Base-by-base conservation (phyloP, 1,139 yeast species). In the Suhomyces terraborum region DNA sequence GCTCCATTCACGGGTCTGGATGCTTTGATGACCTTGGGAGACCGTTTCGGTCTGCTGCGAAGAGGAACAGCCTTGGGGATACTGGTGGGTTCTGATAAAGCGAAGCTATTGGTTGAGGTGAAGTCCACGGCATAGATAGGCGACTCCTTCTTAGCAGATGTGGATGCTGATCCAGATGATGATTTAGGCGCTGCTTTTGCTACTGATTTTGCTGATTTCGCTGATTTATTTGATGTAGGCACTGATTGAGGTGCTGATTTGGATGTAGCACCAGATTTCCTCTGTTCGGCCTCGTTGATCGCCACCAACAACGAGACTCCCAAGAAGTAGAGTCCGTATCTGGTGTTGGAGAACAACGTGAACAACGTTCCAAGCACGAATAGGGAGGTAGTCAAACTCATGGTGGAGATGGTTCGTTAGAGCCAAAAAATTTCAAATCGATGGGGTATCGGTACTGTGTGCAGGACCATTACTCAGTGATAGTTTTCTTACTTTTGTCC, bases 101-200 rank as follows among this genome's bases (percentile, higher is more conserved):
- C 64, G 8, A 66, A 54, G 46, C 58, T 62, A 9, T 62, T 48
- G 2, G 73, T 60, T 6, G 73, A 64, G 4, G 77, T 73, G 54
- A 72, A 73, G 49, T 72, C 79, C 7, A 73, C 65, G 2, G 68
- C 77, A 50, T 66, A 66, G 29, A 73, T 68, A 10, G 73, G 72
- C 21, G 71, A 64, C 26, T 54, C 50, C 29, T 52, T 22, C 21
- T 40, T 14, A 8, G 21, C 9, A 14, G 31, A 14, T 32, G 24
- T 32, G 8, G 39, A 18, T 8, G 12, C 27, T 6, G n/a, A n/a
- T n/a, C n/a, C n/a, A n/a, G n/a, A n/a, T n/a, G n/a, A n/a, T n/a
- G n/a, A n/a, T n/a, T n/a, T n/a, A n/a, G n/a, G n/a, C n/a, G n/a
- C n/a, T n/a, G n/a, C n/a, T n/a, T n/a, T n/a, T n/a, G n/a, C n/a